Percentiles rank a stretch among this genome's conserved stretches.
Conservation (phyloP, 1,284 basidiomycete genomes). For the Leccinum insolens region DNA sequence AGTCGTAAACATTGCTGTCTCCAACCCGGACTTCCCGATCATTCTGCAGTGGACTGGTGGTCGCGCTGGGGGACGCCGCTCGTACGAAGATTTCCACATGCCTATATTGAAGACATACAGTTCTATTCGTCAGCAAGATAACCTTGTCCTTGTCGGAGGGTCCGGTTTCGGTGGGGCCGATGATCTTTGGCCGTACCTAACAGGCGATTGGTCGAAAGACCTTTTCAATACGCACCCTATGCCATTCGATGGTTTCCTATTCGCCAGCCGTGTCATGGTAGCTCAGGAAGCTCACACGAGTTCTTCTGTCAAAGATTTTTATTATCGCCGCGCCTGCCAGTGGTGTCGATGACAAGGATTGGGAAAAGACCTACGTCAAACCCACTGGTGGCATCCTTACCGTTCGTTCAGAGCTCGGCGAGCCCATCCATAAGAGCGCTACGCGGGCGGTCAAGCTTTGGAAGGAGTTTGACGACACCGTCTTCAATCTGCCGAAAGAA, state of each 20-base stretch:
- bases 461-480: slow-evolving; percentile 97
- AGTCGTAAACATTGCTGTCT: slow-evolving; percentile 93
- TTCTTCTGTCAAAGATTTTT: slow-evolving; percentile 90
- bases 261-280: slow-evolving; percentile 96
- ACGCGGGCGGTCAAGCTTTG: slow-evolving; percentile 96
- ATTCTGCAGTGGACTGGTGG: slow-evolving; percentile 99
- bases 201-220: slow-evolving; percentile 91
- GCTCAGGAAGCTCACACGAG: slow-evolving; percentile 98
- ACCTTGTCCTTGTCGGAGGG: slow-evolving; percentile 93
- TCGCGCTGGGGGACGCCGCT: slow-evolving; percentile 97
- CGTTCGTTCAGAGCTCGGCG: slow-evolving; percentile 96
- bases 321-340: slow-evolving; percentile 86
- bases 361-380: slow-evolving; percentile 96
- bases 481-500: slow-evolving; percentile 95
- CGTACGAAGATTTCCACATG: slow-evolving; percentile 98
- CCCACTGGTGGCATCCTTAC: slow-evolving; percentile 97
- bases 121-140: slow-evolving; percentile 85
- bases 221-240: slow-evolving; percentile 88
- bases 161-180: slow-evolving; percentile 96
- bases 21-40: slow-evolving; percentile 95
- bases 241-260: slow-evolving; percentile 98
- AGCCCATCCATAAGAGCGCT: slow-evolving; percentile 99
- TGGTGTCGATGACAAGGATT: slow-evolving; percentile 84
- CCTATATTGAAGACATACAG: slow-evolving; percentile 92
- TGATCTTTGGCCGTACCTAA: slow-evolving; percentile 97